Percentiles rank a stretch among this genome's conserved stretches.
Evolutionary conservation across 306 rosid species (phyloP).

Genomic region (Cicer chorassanicum): DNA sequence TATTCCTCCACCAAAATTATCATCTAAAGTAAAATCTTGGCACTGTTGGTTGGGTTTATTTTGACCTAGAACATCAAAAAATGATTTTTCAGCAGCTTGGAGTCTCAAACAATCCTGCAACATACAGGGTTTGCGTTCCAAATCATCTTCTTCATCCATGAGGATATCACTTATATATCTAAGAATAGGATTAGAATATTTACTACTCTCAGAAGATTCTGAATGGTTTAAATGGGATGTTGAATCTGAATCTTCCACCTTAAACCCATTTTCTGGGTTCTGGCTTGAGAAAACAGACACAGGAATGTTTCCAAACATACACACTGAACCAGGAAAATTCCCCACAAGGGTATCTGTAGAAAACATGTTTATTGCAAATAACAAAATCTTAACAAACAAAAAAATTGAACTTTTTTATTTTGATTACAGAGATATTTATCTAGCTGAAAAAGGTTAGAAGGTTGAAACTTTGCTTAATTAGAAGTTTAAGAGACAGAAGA

Average conservation of each 20-base stretch:
- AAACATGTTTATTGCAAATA: constrained; percentile 37
- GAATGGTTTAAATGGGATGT: constrained; percentile 39
- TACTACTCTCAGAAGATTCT: constrained; percentile 55
- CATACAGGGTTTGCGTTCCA: constrained; percentile 77
- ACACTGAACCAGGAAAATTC: constrained; percentile 49
- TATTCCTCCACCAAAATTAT: constrained; percentile 36
- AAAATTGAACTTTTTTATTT: neutral
- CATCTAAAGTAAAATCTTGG: neutral
- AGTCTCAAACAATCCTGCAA: constrained; percentile 80
- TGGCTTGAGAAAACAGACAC: constrained; percentile 40
- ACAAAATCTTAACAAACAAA: neutral
- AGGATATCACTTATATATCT: constrained; percentile 76
- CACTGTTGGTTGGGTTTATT: no score
- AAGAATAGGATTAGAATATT: constrained; percentile 61
- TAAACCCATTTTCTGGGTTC: constrained; percentile 41
- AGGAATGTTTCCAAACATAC: constrained; percentile 50
- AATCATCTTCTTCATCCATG: constrained; percentile 78
- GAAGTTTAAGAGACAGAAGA: no score
- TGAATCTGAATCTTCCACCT: constrained; percentile 46
- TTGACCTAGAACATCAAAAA: constrained; percentile 73
- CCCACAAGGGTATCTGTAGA: constrained; percentile 57
- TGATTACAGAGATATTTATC: constrained; percentile 1
- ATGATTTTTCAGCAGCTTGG: constrained; percentile 78
- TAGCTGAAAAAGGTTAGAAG: neutral
- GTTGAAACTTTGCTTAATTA: no score